Base-by-base conservation (phyloP, 306 rosid genomes). In the Pterocarpus santalinus region DNA sequence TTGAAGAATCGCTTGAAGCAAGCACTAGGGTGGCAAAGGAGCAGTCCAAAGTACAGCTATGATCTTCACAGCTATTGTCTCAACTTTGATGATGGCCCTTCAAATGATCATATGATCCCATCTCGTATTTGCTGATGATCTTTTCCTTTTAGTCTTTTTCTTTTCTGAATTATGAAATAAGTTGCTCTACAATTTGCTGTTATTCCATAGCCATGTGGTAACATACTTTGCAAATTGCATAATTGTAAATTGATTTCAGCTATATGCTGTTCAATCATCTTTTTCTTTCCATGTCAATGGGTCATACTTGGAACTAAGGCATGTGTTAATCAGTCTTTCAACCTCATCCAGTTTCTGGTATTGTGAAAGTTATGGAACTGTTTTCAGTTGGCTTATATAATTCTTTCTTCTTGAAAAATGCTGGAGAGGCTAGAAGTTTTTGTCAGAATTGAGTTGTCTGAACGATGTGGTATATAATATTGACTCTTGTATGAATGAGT, bases 21-120 rank as follows among this genome's bases (percentile, higher is more conserved):
- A 72, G 85, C 71, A 79, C 51, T 89, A 39, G 82, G 88, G 41
- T 69, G 82, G 82, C 79, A 68, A 78, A 90, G 81, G 46, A 83
- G 72, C 66, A 78, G 44, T 58, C 77, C 80, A 32, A 82, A 64
- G 47, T 95, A 43, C 49, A 90, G 88, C 85, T 95, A 95, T 81
- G 97, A 95, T 88, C 84, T 91, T 76, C 92, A 71, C 1, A 95
- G 97, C 90, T 92, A 95, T 72, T 85, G 85, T 73, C 95, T 95
- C 17, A 95, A 95, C 84, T 95, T 95, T 4, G 98, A 95, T 83
- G 92, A 92, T 67, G 97, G 88, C 5, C 57, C 4, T 51, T 75
- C 84, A 34, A 78, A 84, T 72, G 84, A 67, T 2, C 66, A 44
- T 57, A 81, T 82, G 28, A 22, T 22, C 28, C 82, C 76, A n/a